phyloP scores from a whole-genome alignment of 257 asterid genomes.

The Buddleja alternifolia region DNA sequence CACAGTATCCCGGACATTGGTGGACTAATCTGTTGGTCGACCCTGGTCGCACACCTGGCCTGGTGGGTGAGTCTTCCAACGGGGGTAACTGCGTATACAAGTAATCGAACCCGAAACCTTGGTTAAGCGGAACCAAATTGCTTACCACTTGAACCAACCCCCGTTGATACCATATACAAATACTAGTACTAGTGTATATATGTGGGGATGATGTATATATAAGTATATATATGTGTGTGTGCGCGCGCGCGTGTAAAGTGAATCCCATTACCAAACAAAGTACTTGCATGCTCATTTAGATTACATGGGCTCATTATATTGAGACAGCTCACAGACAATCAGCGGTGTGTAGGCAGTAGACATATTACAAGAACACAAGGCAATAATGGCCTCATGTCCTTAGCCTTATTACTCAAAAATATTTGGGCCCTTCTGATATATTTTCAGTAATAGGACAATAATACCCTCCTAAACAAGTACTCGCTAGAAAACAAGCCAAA shows the following conservation, averaged over 20 bases:
- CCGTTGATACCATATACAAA: no score
- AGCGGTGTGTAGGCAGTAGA: constrained; percentile 27
- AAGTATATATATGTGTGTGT: neutral
- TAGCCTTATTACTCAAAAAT: constrained; percentile 8
- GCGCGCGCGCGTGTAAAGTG: no score
- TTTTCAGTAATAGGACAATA: constrained; percentile 29
- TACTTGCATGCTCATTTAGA: constrained; percentile 5
- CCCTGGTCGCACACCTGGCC: no score
- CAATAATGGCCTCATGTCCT: constrained; percentile 30
- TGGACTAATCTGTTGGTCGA: no score
- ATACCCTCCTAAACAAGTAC: neutral
- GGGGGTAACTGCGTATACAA: no score
- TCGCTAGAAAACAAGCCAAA: neutral
- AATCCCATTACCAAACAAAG: no score
- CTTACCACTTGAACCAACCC: no score
- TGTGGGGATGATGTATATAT: neutral
- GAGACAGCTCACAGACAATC: constrained; percentile 29
- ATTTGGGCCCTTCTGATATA: neutral
- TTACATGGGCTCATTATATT: constrained; percentile 39
- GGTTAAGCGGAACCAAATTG: no score
- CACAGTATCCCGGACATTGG: no score
- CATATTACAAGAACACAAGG: constrained; percentile 30
- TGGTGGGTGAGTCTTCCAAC: no score
- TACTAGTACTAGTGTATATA: no score
- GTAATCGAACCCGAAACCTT: no score